Evolutionary conservation across 2,329 filamentous ascomycete genomes (phyloP), one percentile per base, ranked within the genome.

Genomic region (Lithohypha guttulata): DNA sequence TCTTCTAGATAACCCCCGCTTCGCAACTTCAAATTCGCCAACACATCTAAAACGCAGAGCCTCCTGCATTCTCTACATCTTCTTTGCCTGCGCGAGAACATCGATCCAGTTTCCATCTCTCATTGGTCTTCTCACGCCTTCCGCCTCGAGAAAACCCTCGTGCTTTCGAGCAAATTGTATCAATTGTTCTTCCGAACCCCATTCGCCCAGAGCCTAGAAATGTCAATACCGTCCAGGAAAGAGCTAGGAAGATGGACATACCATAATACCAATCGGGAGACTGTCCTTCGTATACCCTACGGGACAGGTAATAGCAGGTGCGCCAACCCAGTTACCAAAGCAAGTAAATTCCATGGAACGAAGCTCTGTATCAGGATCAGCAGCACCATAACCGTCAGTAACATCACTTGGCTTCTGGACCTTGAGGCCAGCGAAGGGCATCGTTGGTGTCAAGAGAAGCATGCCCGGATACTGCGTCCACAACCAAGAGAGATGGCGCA

Each of bases 311-410:
- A 93, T 72, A 1, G 83, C 77, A 1, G 87, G 87, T 34, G 79
- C 78, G 0, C 87, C 87, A 0, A 70, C 75, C 51, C 85, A 79
- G 59, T 95, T 95, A 5, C 86, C 81, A 23, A 93, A 61, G 73
- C 82, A 93, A 11, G 83, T 77, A 60, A 84, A 94, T 58, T 80
- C 75, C 84, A 94, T 93, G 54, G 75, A 83, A 18, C 73, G 67
- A n/a, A 93, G 64, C 11, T 75, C 78, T 44, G 63, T 67, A 55
- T 91, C 85, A 0, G 71, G 79, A 57, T 95, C 81, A 25, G 71
- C 79, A 49, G 84, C 65, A 2, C 87, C 87, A 32, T 67, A 61
- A 11, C 48, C 47, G 26, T 41, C 44, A n/a, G 45, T 48, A 3
- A 77, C 55, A 52, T 86, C 77, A n/a, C 64, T 64, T 11, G 77